These are phyloP conservation scores for Aspergillus ustus DNA, from an alignment of 2,329 filamentous ascomycete genomes.

Conservation along the genomic window DNA sequence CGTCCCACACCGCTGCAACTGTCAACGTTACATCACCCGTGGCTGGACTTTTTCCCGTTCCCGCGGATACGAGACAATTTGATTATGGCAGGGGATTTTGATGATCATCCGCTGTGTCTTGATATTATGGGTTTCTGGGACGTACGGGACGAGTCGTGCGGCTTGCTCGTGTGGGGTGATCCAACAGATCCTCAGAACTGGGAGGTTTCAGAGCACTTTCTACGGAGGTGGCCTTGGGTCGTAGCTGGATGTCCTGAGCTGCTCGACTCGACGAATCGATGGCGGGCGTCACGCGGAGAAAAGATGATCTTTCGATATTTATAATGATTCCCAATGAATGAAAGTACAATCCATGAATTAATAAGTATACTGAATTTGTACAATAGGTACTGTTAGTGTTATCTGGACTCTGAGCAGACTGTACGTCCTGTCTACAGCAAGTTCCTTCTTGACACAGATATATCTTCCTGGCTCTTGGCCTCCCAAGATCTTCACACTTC, in stretches of 20 bases:
- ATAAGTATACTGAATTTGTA: no score
- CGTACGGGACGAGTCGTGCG: constrained; percentile 27
- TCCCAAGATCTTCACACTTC: no score
- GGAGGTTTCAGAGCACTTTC: constrained; percentile 53
- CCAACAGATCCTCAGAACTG: constrained; percentile 51
- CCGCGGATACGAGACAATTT: constrained; percentile 48
- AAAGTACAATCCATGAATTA: no score
- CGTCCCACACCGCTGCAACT: constrained; percentile 47
- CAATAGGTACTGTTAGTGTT: no score
- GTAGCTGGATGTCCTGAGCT: constrained; percentile 34
- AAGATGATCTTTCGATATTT: constrained; percentile 37
- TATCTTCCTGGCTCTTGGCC: no score
- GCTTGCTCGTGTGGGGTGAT: constrained; percentile 56
- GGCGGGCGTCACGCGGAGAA: constrained; percentile 33
- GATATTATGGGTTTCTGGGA: constrained; percentile 44
- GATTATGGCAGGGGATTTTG: constrained; percentile 33
- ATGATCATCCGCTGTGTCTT: constrained; percentile 33
- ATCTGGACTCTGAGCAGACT: no score
- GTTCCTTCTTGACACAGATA: no score
- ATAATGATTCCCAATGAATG: constrained; percentile 1
- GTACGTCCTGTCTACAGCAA: no score
- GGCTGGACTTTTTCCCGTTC: constrained; percentile 39
- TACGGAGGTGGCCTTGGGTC: constrained; percentile 50
- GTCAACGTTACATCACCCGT: constrained; percentile 47
- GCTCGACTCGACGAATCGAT: constrained; percentile 34